Percentiles rank a stretch among this genome's conserved stretches.
These are phyloP conservation scores for Panus rudis DNA, from an alignment of 768 basidiomycete species.

Conservation along the genomic window DNA sequence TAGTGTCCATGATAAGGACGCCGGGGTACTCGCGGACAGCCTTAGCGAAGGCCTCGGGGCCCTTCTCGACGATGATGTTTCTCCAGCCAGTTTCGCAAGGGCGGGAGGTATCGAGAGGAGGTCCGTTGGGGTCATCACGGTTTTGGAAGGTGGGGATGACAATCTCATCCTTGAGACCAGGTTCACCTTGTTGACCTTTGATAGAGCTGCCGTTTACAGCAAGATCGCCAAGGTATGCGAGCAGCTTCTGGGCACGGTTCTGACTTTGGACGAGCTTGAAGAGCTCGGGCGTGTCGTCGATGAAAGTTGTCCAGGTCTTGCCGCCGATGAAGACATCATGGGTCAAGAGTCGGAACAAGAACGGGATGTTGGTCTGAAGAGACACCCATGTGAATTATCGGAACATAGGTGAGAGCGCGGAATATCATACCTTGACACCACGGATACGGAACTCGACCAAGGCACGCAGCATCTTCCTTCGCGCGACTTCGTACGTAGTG, in stretches of 20 bases:
- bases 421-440: slow-evolving; percentile 77
- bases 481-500: slow-evolving; percentile 96
- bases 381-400: neutral
- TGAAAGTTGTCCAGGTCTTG: slow-evolving; percentile 99
- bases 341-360: slow-evolving; percentile 96
- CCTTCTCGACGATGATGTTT: slow-evolving; percentile 96
- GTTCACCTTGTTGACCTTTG: slow-evolving; percentile 94
- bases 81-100: slow-evolving; percentile 94
- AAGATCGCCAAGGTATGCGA: slow-evolving; percentile 95
- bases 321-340: slow-evolving; percentile 95
- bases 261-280: slow-evolving; percentile 98
- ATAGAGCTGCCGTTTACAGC: slow-evolving; percentile 98
- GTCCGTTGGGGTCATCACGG: slow-evolving; percentile 67
- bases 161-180: slow-evolving; percentile 87
- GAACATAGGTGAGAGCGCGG: neutral
- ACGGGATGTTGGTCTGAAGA: slow-evolving; percentile 91
- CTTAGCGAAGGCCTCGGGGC: slow-evolving; percentile 97
- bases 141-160: slow-evolving; percentile 75
- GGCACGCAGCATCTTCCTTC: slow-evolving; percentile 98
- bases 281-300: slow-evolving; percentile 98
- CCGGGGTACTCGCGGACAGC: slow-evolving; percentile 96
- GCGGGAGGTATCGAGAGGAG: slow-evolving; percentile 67
- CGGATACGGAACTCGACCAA: slow-evolving; percentile 99
- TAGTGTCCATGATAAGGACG: slow-evolving; percentile 95
- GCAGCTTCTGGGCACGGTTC: slow-evolving; percentile 96